phyloP scores from a whole-genome alignment of 352 stramenopile species.

The Pythium rishiriense region DNA sequence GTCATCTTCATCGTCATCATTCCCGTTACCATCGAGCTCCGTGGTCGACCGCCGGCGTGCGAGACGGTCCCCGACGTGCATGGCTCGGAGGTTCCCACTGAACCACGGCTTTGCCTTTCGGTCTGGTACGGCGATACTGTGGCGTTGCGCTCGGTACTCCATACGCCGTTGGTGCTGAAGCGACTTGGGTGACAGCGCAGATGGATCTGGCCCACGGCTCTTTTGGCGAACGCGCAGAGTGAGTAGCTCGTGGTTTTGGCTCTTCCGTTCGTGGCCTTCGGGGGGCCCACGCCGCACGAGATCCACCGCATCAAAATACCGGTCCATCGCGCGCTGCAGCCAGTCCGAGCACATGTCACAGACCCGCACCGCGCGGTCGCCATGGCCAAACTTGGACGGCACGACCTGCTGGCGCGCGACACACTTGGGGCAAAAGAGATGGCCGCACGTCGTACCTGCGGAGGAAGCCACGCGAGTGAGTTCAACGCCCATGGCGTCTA shows the following conservation, averaged over 20 bases:
- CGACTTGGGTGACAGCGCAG: conserved; percentile 4
- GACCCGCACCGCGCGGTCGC: conserved; percentile 45
- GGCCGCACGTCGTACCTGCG: conserved; percentile 41
- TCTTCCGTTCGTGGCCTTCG: conserved; percentile 1
- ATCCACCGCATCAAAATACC: conserved; percentile 66
- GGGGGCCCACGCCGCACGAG: conserved; percentile 12
- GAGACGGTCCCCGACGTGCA: conserved; percentile 65
- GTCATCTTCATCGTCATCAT: neutral
- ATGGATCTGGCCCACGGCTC: conserved; percentile 1
- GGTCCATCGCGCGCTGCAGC: conserved; percentile 69
- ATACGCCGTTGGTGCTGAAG: conserved; percentile 12
- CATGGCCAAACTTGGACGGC: conserved; percentile 57
- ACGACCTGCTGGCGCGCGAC: conserved; percentile 53
- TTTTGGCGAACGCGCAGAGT: neutral
- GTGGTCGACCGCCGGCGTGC: conserved; percentile 52
- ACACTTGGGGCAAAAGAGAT: conserved; percentile 68
- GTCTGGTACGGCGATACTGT: conserved; percentile 27
- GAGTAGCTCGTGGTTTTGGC: conserved; percentile 9
- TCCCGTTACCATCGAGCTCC: conserved; percentile 20
- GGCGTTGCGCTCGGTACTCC: conserved; percentile 24
- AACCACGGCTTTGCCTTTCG: conserved; percentile 50
- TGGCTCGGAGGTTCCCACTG: conserved; percentile 64
- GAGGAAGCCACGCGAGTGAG: neutral
- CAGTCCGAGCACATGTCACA: conserved; percentile 63
- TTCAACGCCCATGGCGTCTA: neutral